A percentile compares a stretch with the other conserved stretches of the same genome.
Conservation (phyloP, 2,329 filamentous ascomycete genomes). For the Hymenoscyphus linearis region DNA sequence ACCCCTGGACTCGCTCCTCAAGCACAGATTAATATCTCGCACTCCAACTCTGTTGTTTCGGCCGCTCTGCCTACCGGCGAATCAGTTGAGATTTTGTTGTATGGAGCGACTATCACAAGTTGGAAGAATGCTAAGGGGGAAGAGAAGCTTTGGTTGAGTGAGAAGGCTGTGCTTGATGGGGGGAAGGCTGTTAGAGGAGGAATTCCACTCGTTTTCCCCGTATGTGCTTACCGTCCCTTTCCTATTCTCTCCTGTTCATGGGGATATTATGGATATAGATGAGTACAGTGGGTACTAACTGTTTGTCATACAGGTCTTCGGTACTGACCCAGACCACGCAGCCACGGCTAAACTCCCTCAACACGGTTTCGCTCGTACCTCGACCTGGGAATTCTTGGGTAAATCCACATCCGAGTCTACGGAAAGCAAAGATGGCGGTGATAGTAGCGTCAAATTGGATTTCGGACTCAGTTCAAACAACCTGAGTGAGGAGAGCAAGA, state of each 20-base stretch:
- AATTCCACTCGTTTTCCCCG: conserved; percentile 88
- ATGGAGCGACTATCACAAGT: conserved; percentile 85
- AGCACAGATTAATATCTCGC: conserved; percentile 67
- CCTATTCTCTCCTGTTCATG: neutral
- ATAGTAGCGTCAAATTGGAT: conserved; percentile 83
- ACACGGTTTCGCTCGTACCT: conserved; percentile 90
- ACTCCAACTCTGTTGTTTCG: conserved; percentile 66
- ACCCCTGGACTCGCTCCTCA: conserved; percentile 70
- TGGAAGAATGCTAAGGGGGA: conserved; percentile 79
- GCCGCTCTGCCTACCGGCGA: conserved; percentile 82
- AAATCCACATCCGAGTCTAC: conserved; percentile 68
- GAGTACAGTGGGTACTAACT: neutral
- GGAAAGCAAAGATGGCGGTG: conserved; percentile 38
- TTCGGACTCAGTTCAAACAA: conserved; percentile 79
- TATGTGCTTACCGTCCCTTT: conserved; percentile 38
- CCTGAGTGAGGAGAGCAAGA: conserved; percentile 61
- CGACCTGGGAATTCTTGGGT: conserved; percentile 89
- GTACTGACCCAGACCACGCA: conserved; percentile 69
- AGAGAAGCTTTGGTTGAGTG: conserved; percentile 84
- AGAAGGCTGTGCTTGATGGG: conserved; percentile 75
- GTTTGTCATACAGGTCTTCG: conserved; percentile 66
- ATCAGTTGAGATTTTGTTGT: conserved; percentile 78
- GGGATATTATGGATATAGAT: neutral
- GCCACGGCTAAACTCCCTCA: conserved; percentile 78
- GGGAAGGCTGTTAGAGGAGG: conserved; percentile 86